Base-by-base conservation (phyloP, 495 filamentous ascomycete species). In the Penicillium longicatenatum region DNA sequence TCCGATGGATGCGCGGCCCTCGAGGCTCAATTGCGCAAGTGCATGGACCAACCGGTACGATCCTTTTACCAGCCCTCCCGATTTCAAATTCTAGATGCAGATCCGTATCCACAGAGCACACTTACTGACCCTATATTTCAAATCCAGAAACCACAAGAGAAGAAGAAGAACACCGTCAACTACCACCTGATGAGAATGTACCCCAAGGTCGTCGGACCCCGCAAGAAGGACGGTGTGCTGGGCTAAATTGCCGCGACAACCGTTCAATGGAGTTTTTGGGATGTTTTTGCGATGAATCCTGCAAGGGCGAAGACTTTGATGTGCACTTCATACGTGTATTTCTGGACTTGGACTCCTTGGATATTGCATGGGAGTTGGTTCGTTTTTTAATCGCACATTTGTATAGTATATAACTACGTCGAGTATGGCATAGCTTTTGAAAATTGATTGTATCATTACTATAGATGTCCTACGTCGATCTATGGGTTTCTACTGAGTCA, bases 181-280 rank as follows among this genome's bases (percentile, higher is more conserved):
- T 96, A 96, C 81, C 93, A 97, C 73, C 74, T 98, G 39, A 82
- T 83, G 65, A 83, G 94, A 59, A 86, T 98, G 78, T 92, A 95
- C 68, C 86, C 89, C 7, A 88, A 86, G 68, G 86, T 98, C 31
- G 76, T 79, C 45, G 83, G 83, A 1, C 85, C 87, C 8, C 83
- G 85, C 63, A 96, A 93, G 79, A 86, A 85, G 77, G 84, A 86
- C 66, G 73, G 76, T 48, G 64, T 67, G 44, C 55, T 75, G 54
- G 72, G 70, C 42, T 75, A 74, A 57, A 72, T 17, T 1, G 48
- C 6, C 47, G 37, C 37, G 16, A 50, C 51, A 50, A 55, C 33
- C 43, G 48, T 33, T 44, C 52, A 26, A 16, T 52, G 63, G 68
- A 68, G 66, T 70, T 69, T 70, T 69, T 61, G 50, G 60, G 63